These are phyloP conservation scores for Circinella umbellata DNA, from an alignment of 371 early-diverging fungal species.

Conservation along the genomic window DNA sequence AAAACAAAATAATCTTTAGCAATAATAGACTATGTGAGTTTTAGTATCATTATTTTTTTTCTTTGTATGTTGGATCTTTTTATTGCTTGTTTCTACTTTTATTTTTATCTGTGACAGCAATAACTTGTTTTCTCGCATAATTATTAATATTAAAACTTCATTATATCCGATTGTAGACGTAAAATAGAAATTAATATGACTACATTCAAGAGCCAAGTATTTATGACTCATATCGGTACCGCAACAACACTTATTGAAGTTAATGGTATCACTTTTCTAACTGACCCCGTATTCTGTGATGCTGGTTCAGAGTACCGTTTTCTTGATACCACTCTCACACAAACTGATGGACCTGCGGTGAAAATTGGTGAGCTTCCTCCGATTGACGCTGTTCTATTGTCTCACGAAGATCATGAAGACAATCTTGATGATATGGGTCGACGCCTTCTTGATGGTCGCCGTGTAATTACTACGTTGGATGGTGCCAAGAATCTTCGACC, in stretches of 20 bases:
- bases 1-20: too few species aligned
- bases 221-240: conserved; percentile 9
- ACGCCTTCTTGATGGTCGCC: conserved; percentile 4
- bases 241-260: neutral
- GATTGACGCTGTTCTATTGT: neutral
- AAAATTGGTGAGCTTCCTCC: conserved; percentile 1
- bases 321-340: neutral
- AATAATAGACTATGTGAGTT: too few species aligned
- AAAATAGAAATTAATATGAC: neutral
- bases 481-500: conserved; percentile 11
- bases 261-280: neutral
- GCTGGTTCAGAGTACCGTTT: neutral
- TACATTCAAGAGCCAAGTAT: neutral
- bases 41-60: too few species aligned
- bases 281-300: conserved; percentile 2
- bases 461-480: conserved; percentile 3
- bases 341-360: neutral
- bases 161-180: too few species aligned
- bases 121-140: too few species aligned
- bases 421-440: conserved; percentile 5
- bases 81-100: too few species aligned
- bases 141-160: too few species aligned
- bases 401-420: conserved; percentile 7
- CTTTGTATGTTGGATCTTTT: too few species aligned
- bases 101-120: too few species aligned